phyloP scores from a whole-genome alignment of 441 rosid genomes.

The Francoa sonchifolia region DNA sequence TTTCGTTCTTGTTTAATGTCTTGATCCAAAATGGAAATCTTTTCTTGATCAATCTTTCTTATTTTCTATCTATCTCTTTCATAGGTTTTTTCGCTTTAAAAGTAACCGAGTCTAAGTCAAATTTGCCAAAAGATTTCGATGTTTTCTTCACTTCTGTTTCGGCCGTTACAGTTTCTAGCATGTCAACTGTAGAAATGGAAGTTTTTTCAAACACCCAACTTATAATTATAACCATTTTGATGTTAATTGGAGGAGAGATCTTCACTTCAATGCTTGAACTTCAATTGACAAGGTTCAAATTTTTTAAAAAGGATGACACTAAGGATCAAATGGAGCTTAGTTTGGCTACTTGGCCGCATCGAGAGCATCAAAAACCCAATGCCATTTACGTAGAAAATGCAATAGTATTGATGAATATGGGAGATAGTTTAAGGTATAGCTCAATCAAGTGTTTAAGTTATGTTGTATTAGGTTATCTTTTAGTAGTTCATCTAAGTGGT shows the following conservation, averaged over 20 bases:
- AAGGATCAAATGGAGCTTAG: slow-evolving; percentile 3
- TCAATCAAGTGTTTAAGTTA: slow-evolving; percentile 8
- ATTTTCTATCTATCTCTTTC: neutral
- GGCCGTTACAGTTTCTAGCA: slow-evolving; percentile 51
- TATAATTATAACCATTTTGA: slow-evolving; percentile 32
- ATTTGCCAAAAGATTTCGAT: neutral
- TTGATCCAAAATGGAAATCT: too few relatives aligned
- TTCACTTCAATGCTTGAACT: slow-evolving; percentile 30
- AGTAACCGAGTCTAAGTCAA: neutral
- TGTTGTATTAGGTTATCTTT: slow-evolving; percentile 15
- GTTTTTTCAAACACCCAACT: slow-evolving; percentile 52
- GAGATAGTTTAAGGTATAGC: neutral
- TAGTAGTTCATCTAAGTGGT: slow-evolving; percentile 14
- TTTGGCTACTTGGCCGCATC: neutral
- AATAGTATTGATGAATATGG: neutral
- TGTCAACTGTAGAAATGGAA: slow-evolving; percentile 66
- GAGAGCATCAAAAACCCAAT: neutral
- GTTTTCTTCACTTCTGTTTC: slow-evolving; percentile 49
- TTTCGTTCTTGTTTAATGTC: too few relatives aligned
- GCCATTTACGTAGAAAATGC: neutral
- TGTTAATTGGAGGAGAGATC: slow-evolving; percentile 41
- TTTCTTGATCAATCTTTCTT: neutral
- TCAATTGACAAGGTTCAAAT: slow-evolving; percentile 2
- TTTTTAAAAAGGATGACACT: neutral
- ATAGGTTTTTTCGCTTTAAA: neutral